phyloP scores from a whole-genome alignment of 495 filamentous ascomycete species.

The Hypoxylon intermedium region DNA sequence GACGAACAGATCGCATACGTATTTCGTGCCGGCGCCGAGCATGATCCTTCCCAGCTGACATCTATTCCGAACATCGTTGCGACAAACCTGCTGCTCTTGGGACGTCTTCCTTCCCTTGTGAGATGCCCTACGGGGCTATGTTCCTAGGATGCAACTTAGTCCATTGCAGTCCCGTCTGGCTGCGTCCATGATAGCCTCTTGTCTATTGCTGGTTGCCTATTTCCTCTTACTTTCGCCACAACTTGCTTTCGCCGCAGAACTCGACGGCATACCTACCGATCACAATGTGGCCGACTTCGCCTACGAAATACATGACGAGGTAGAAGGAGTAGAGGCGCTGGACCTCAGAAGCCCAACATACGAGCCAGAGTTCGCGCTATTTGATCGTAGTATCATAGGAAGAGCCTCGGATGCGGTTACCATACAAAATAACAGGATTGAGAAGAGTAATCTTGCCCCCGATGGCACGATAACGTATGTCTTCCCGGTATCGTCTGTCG shows the following conservation, averaged over 20 bases:
- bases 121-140: constrained; percentile 49
- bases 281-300: constrained; percentile 44
- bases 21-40: constrained; percentile 17
- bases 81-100: constrained; percentile 15
- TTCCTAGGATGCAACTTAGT: constrained; percentile 64
- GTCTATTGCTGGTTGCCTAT: constrained; percentile 63
- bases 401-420: constrained; percentile 57
- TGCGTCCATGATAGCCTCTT: constrained; percentile 65
- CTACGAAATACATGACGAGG: constrained; percentile 39
- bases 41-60: constrained; percentile 27
- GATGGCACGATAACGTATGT: constrained; percentile 58
- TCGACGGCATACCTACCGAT: constrained; percentile 39
- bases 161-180: constrained; percentile 73
- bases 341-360: constrained; percentile 46
- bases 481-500: constrained; percentile 41
- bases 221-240: constrained; percentile 60
- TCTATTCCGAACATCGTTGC: constrained; percentile 3
- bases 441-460: constrained; percentile 59
- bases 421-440: constrained; percentile 70
- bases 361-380: constrained; percentile 64
- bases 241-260: constrained; percentile 66
- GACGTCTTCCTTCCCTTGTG: constrained; percentile 20
- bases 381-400: constrained; percentile 68
- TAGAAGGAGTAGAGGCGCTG: constrained; percentile 14
- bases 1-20: constrained; percentile 1